A percentile compares a stretch with the other conserved stretches of the same genome.
Conservation (phyloP, 306 rosid genomes). For the Casuarina equisetifolia region DNA sequence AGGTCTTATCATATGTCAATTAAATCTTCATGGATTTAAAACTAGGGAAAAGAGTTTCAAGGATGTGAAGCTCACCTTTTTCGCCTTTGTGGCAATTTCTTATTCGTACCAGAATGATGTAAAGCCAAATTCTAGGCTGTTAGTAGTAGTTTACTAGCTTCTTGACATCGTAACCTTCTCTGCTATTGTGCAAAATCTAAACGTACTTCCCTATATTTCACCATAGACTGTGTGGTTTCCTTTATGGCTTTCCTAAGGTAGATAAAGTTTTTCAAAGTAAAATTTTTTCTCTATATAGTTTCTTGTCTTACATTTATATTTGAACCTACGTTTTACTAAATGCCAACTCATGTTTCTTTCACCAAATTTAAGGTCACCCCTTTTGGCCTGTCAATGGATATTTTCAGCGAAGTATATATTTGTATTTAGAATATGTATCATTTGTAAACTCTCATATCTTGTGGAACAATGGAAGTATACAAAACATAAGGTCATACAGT, state of each 20-base stretch:
- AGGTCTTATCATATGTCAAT: constrained; percentile 11
- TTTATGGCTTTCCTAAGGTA: background rate
- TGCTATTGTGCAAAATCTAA: background rate
- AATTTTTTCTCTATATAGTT: background rate
- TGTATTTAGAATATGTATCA: background rate
- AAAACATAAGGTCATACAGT: background rate
- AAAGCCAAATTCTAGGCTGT: background rate
- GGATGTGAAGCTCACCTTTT: background rate
- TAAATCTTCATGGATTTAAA: background rate
- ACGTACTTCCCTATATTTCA: background rate
- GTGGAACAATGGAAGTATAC: background rate
- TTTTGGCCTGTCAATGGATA: background rate
- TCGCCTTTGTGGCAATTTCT: background rate
- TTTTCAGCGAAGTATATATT: background rate
- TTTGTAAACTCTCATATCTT: background rate
- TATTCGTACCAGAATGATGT: background rate
- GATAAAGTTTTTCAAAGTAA: background rate
- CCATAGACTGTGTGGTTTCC: background rate
- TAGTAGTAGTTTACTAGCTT: background rate
- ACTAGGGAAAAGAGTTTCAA: background rate
- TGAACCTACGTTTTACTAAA: background rate
- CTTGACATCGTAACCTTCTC: background rate
- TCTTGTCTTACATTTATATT: background rate
- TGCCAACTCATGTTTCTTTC: no score
- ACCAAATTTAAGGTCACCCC: background rate